Percentiles rank a stretch among this genome's conserved stretches.
These are phyloP conservation scores for Phaeophleospora eucalypticola DNA, from an alignment of 2,329 filamentous ascomycete species.

Conservation along the genomic window DNA sequence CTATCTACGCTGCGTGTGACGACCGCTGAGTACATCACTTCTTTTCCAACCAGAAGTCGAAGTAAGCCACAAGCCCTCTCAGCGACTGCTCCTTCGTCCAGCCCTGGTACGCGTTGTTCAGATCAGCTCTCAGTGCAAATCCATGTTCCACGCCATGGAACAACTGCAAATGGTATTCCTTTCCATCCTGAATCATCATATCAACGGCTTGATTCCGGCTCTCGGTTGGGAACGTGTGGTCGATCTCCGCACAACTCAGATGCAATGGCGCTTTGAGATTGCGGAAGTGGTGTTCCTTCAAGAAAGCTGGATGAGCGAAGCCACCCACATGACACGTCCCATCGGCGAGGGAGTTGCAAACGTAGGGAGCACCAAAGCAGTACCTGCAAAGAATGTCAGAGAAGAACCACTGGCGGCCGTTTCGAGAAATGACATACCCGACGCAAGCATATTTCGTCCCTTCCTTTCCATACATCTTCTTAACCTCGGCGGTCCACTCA, in stretches of 20 bases:
- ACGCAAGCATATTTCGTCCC: conserved; percentile 40
- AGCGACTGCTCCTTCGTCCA: conserved; percentile 12
- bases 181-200: conserved; percentile 39
- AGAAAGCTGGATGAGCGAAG: conserved; percentile 50
- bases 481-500: conserved; percentile 42
- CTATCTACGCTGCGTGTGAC: not conserved
- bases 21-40: conserved; percentile 1
- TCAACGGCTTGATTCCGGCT: conserved; percentile 42
- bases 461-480: conserved; percentile 33
- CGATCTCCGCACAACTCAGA: conserved; percentile 45
- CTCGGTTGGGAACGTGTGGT: conserved; percentile 42
- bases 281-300: conserved; percentile 39
- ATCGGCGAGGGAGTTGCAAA: conserved; percentile 33
- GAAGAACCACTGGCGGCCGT: too few species aligned
- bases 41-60: conserved; percentile 13
- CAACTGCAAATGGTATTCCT: conserved; percentile 33
- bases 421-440: too few species aligned
- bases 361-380: conserved; percentile 33
- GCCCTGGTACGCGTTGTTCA: conserved; percentile 44
- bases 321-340: conserved; percentile 42
- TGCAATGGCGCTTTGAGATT: conserved; percentile 37
- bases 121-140: conserved; percentile 33
- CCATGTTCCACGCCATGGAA: conserved; percentile 35
- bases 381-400: not conserved
- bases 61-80: conserved; percentile 9